Conservation (phyloP, 805 yeast genomes). For the Lipomyces yamanashiensis region DNA sequence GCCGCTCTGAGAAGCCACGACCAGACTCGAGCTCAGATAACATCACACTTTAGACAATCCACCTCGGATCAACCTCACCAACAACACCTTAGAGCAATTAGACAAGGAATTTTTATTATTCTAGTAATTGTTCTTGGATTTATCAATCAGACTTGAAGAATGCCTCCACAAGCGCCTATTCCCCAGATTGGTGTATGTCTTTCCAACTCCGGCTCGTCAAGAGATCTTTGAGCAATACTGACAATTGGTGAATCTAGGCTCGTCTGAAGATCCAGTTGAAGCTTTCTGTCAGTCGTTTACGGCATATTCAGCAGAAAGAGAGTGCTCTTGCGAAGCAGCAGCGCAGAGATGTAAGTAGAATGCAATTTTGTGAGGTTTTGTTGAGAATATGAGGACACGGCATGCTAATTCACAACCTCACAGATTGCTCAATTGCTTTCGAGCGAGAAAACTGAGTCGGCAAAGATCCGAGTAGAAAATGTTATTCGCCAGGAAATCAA, state of each 20-base stretch:
- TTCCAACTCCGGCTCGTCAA: not conserved
- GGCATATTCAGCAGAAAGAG: constrained; percentile 74
- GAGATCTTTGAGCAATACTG: not conserved
- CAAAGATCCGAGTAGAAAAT: constrained; percentile 80
- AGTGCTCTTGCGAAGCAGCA: constrained; percentile 76
- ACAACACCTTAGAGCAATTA: not conserved
- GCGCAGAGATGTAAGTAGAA: constrained; percentile 56
- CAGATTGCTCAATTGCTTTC: constrained; percentile 70
- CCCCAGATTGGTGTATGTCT: constrained; percentile 18
- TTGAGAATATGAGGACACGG: not conserved
- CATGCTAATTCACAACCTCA: not conserved
- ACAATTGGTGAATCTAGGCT: constrained; percentile 16
- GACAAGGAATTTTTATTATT: not conserved
- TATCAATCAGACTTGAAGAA: not conserved
- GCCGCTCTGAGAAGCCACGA: constrained; percentile 13
- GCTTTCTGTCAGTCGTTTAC: constrained; percentile 72
- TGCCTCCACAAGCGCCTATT: constrained; percentile 6
- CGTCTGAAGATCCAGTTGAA: constrained; percentile 49
- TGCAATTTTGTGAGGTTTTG: too few relatives aligned
- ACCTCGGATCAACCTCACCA: not conserved
- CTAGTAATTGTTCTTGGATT: not conserved
- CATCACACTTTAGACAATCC: constrained; percentile 2
- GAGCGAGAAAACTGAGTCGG: constrained; percentile 78
- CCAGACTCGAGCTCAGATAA: constrained; percentile 1
- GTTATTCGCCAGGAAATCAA: constrained; percentile 81